Evolutionary conservation across 805 yeast genomes (phyloP).

Genomic region (Lipomyces lipofer): DNA sequence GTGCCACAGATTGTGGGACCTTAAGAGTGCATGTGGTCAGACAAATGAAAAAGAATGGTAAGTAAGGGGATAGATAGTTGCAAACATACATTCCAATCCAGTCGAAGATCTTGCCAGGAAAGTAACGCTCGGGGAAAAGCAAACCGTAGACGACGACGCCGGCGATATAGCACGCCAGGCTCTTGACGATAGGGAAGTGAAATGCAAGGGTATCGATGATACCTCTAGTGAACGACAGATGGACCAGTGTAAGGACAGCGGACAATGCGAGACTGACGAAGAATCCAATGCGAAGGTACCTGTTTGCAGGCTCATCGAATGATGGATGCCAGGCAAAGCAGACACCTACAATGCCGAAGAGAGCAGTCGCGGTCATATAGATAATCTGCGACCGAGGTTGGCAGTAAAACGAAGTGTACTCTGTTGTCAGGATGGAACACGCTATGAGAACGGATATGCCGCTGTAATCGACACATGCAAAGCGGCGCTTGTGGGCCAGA

Average conservation of each 20-base stretch:
- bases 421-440: slow-evolving; percentile 83
- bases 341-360: slow-evolving; percentile 72
- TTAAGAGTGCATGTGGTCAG: too few species aligned
- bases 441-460: slow-evolving; percentile 91
- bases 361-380: slow-evolving; percentile 60
- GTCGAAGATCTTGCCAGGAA: slow-evolving; percentile 42
- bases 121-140: slow-evolving; percentile 82
- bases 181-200: slow-evolving; percentile 69
- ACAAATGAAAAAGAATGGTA: too few species aligned
- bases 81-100: slow-evolving; percentile 63
- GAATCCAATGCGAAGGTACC: slow-evolving; percentile 75
- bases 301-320: slow-evolving; percentile 84
- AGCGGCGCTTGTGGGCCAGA: slow-evolving; percentile 57
- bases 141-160: slow-evolving; percentile 90
- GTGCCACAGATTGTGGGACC: slow-evolving; percentile 93
- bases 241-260: slow-evolving; percentile 67
- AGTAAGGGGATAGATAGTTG: slow-evolving; percentile 73
- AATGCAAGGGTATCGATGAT: slow-evolving; percentile 51
- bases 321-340: slow-evolving; percentile 87
- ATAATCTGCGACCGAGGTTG: slow-evolving; percentile 50
- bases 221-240: slow-evolving; percentile 59
- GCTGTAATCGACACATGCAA: slow-evolving; percentile 92
- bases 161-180: slow-evolving; percentile 68
- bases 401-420: slow-evolving; percentile 72
- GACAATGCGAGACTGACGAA: slow-evolving; percentile 74